phyloP scores from a whole-genome alignment of 805 yeast species.

The Yarrowia sp. region DNA sequence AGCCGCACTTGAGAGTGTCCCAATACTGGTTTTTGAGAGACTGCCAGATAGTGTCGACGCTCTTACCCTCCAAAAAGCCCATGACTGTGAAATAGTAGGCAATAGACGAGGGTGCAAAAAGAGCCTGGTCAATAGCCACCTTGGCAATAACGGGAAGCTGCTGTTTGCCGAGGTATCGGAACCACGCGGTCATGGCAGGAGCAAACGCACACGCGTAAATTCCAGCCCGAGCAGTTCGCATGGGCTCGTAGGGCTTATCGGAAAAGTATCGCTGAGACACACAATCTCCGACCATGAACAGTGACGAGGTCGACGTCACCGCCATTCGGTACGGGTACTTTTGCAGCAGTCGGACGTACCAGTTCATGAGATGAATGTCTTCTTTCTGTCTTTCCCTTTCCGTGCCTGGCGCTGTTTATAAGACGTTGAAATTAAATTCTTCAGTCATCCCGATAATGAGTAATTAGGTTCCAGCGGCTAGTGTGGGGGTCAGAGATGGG shows the following conservation, averaged over 20 bases:
- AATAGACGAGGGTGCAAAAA: constrained; percentile 77
- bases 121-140: constrained; percentile 72
- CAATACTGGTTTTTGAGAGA: constrained; percentile 54
- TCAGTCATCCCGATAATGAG: constrained; percentile 17
- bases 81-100: constrained; percentile 74
- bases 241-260: constrained; percentile 54
- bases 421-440: not conserved
- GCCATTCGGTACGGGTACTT: constrained; percentile 38
- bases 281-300: constrained; percentile 34
- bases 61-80: constrained; percentile 67
- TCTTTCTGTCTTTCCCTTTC: not conserved
- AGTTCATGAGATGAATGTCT: constrained; percentile 12
- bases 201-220: constrained; percentile 78
- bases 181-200: constrained; percentile 78
- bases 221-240: constrained; percentile 67
- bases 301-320: constrained; percentile 28
- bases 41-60: constrained; percentile 52
- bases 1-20: constrained; percentile 71
- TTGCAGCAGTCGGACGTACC: constrained; percentile 36
- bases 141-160: constrained; percentile 52
- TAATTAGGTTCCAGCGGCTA: constrained; percentile 31
- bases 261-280: constrained; percentile 26
- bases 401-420: not conserved
- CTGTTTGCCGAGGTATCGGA: constrained; percentile 58
- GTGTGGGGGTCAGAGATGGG: constrained; percentile 6